Evolutionary conservation across 352 stramenopile genomes (phyloP).

Genomic region (Phytophthora ramorum): DNA sequence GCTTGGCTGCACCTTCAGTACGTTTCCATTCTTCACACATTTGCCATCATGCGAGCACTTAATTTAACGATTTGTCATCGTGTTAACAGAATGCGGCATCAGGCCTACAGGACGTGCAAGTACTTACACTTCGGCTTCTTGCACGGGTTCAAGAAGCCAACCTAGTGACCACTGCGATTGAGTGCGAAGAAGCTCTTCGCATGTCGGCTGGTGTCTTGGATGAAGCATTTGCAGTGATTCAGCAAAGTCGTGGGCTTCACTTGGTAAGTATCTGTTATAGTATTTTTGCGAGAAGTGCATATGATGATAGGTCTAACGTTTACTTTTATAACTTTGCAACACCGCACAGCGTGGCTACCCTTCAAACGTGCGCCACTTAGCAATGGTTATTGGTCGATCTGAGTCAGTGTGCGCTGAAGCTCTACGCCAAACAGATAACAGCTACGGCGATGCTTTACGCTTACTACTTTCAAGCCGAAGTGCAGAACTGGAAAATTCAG

Average conservation of each 20-base stretch:
- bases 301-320: slow-evolving; percentile 4
- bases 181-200: slow-evolving; percentile 56
- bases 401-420: slow-evolving; percentile 66
- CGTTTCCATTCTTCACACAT: slow-evolving; percentile 1
- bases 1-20: slow-evolving; percentile 24
- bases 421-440: slow-evolving; percentile 58
- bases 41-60: not conserved
- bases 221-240: slow-evolving; percentile 35
- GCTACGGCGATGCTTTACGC: slow-evolving; percentile 56
- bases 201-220: slow-evolving; percentile 39
- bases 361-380: slow-evolving; percentile 55
- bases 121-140: slow-evolving; percentile 35
- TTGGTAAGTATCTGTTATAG: slow-evolving; percentile 18
- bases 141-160: slow-evolving; percentile 40
- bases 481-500: slow-evolving; percentile 37
- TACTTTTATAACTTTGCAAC: slow-evolving; percentile 11
- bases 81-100: slow-evolving; percentile 17
- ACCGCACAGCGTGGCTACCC: slow-evolving; percentile 37
- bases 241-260: slow-evolving; percentile 9
- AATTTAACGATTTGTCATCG: not conserved
- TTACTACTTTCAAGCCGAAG: slow-evolving; percentile 59
- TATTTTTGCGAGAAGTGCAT: not conserved
- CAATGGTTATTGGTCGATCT: slow-evolving; percentile 53
- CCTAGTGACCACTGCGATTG: slow-evolving; percentile 25
- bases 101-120: slow-evolving; percentile 32